A percentile compares a stretch with the other conserved stretches of the same genome.
phyloP scores from a whole-genome alignment of 495 filamentous ascomycete species.

The Sabuloglossum arenarium region DNA sequence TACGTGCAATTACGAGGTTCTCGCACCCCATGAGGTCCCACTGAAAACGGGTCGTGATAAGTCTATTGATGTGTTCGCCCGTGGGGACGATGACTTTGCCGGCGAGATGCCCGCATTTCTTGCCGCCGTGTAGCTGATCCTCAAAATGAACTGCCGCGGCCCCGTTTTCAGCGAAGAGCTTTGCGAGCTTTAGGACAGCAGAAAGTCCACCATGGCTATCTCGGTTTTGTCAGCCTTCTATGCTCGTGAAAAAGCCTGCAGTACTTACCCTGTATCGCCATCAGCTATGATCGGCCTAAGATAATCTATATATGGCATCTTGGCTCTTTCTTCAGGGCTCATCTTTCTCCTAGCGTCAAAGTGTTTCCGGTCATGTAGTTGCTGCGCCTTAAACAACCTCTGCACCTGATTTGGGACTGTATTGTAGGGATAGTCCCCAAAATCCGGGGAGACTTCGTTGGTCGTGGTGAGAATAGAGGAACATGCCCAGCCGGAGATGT shows the following conservation, averaged over 20 bases:
- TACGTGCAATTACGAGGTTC: constrained; percentile 83
- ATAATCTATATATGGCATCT: constrained; percentile 73
- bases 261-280: constrained; percentile 65
- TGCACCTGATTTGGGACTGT: constrained; percentile 98
- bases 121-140: constrained; percentile 91
- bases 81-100: constrained; percentile 92
- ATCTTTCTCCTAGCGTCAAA: constrained; percentile 69
- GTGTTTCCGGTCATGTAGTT: constrained; percentile 88
- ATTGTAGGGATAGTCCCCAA: constrained; percentile 97
- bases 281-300: constrained; percentile 92
- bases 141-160: constrained; percentile 95
- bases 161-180: constrained; percentile 96
- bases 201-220: constrained; percentile 61
- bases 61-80: constrained; percentile 87
- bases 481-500: constrained; percentile 94
- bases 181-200: constrained; percentile 87
- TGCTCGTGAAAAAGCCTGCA: not conserved
- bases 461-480: constrained; percentile 79
- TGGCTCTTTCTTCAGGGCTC: constrained; percentile 43
- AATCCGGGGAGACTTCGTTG: constrained; percentile 92
- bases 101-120: constrained; percentile 94
- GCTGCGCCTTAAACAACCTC: constrained; percentile 85
- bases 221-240: constrained; percentile 8
- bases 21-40: constrained; percentile 97
- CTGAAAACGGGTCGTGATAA: constrained; percentile 81